phyloP scores from a whole-genome alignment of 2,329 filamentous ascomycete species.

The Alternaria panax region DNA sequence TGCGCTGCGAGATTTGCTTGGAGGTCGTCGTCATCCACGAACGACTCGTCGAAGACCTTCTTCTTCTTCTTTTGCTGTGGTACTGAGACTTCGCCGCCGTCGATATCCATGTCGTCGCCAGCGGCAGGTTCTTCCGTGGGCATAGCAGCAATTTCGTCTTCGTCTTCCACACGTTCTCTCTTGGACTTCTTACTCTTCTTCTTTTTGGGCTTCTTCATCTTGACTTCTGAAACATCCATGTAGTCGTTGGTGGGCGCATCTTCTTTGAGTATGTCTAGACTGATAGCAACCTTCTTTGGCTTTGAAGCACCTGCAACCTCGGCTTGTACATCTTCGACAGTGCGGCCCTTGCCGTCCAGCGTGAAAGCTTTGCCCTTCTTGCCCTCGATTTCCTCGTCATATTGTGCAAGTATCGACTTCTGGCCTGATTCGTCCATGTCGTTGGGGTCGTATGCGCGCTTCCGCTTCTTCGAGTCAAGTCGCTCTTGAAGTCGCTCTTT shows the following conservation, averaged over 20 bases:
- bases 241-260: conserved; percentile 83
- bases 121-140: conserved; percentile 41
- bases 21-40: conserved; percentile 91
- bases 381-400: conserved; percentile 92
- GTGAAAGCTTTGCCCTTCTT: conserved; percentile 91
- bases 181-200: conserved; percentile 45
- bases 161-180: conserved; percentile 57
- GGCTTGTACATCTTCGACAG: conserved; percentile 66
- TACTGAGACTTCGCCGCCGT: conserved; percentile 53
- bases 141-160: conserved; percentile 62
- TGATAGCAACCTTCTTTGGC: conserved; percentile 73
- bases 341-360: conserved; percentile 78
- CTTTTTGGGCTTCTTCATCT: conserved; percentile 72
- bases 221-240: conserved; percentile 82
- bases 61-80: conserved; percentile 64
- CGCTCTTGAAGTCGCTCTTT: conserved; percentile 76
- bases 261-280: conserved; percentile 73
- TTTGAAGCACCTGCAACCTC: conserved; percentile 62
- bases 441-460: conserved; percentile 85
- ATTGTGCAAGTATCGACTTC: conserved; percentile 80
- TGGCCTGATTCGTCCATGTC: conserved; percentile 71
- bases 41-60: conserved; percentile 69
- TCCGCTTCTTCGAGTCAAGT: conserved; percentile 88
- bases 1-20: conserved; percentile 87
- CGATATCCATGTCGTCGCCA: conserved; percentile 73